Evolutionary conservation across 768 basidiomycete species (phyloP), one percentile per base, ranked within the genome.

Genomic region (Tylopilus balloui): DNA sequence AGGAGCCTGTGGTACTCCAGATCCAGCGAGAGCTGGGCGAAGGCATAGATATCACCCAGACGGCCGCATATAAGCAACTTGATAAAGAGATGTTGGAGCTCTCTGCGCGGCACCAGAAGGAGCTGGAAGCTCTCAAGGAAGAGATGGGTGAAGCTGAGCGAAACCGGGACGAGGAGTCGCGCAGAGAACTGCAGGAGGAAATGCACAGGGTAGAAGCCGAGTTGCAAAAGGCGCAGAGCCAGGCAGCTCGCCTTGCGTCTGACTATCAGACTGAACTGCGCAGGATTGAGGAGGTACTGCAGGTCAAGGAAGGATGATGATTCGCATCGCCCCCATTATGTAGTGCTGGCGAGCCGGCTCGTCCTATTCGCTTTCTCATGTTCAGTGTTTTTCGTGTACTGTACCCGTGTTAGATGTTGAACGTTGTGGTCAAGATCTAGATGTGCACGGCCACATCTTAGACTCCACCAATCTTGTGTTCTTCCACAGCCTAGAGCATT

Each of bases 21-120:
- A 80, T 84, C 32, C 82, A 83, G 57, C 62, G 68, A 8, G 81
- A 84, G 52, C 66, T 82, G 13, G 73, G 73, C 27, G 69, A 74
- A 43, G 66, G 72, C 7, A 67, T 74, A 34, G 70, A 74, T 25
- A 73, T 83, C 31, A 67, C 73, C n/a, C 68, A 83, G 52, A 81
- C 83, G 0, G 68, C 69, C 1, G 82, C 81, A 6, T 79, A 74
- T 9, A 70, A 58, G 32, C 80, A 80, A 53, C 68, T 84, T 6
- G 72, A 73, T 45, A 68, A 68, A 31, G 79, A 80, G 47, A 65
- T 80, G 10, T 68, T 69, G 44, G 74, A 73, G 34, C 73, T 78
- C 51, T 68, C 69, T n/a, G 61, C 70, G 45, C 68, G 71, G 27
- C 74, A 78, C 54, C 60, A 69, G 45, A 64, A 72, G 39, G 80